Conservation (phyloP, 2,329 filamentous ascomycete genomes). For the Colletotrichum euphorbiae region DNA sequence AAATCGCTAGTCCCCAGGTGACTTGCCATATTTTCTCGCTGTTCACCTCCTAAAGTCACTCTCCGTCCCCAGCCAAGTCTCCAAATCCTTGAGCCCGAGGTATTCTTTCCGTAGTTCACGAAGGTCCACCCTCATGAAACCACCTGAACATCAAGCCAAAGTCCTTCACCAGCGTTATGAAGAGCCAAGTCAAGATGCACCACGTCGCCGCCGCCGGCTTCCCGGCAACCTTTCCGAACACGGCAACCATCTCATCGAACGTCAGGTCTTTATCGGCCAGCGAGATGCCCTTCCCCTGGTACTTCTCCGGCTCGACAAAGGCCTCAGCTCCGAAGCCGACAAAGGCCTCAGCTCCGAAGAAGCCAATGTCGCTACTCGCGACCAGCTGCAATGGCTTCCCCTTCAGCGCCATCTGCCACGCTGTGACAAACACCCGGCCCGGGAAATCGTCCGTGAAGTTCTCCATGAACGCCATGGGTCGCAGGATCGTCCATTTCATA, state of each 20-base stretch:
- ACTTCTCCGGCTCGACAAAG: conserved; percentile 49
- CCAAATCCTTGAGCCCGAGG: conserved; percentile 45
- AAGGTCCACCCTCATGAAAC: conserved; percentile 51
- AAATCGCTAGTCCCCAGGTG: too few species aligned
- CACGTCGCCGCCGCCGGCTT: conserved; percentile 46
- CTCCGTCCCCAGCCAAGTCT: conserved; percentile 62
- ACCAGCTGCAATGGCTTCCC: conserved; percentile 51
- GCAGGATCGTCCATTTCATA: conserved; percentile 53
- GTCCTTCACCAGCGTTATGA: conserved; percentile 48
- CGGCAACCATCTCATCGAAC: conserved; percentile 45
- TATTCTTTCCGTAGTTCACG: conserved; percentile 43
- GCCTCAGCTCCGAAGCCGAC: conserved; percentile 52
- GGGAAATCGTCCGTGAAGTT: conserved; percentile 49
- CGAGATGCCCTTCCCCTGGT: conserved; percentile 47
- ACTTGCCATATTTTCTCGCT: background rate
- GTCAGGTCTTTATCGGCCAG: conserved; percentile 56
- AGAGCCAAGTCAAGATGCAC: conserved; percentile 44
- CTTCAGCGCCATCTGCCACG: conserved; percentile 47
- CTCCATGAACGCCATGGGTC: conserved; percentile 56
- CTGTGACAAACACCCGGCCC: conserved; percentile 48
- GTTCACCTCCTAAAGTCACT: conserved; percentile 63
- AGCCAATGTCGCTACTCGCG: conserved; percentile 52
- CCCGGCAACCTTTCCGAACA: conserved; percentile 50
- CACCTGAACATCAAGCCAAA: conserved; percentile 52
- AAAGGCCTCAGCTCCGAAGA: conserved; percentile 53